Percentiles rank a stretch among this genome's conserved stretches.
Conservation (phyloP, 1,284 basidiomycete species). For the Ceratobasidium sp. region DNA sequence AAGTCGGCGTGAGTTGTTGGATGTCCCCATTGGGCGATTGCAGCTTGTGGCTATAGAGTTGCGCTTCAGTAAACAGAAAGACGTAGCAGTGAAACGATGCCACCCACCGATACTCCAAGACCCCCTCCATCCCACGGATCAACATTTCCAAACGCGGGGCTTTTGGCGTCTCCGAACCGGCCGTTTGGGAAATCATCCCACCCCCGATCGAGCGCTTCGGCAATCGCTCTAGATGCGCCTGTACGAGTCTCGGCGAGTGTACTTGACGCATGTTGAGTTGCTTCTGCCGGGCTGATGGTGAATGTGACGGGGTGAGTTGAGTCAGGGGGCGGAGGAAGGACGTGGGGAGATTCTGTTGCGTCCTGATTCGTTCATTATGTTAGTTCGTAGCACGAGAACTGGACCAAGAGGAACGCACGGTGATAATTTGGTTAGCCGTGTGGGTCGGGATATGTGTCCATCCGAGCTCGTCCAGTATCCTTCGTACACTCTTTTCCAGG, state of each 20-base stretch:
- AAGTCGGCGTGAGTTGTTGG: slow-evolving; percentile 80
- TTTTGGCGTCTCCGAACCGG: slow-evolving; percentile 95
- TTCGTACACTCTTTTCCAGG: slow-evolving; percentile 93
- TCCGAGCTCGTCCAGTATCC: slow-evolving; percentile 83
- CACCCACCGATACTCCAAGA: slow-evolving; percentile 59
- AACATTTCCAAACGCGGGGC: slow-evolving; percentile 97
- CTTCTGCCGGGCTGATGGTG: slow-evolving; percentile 45
- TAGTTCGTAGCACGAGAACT: too few relatives aligned
- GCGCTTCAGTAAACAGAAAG: slow-evolving; percentile 56
- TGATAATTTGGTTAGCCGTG: slow-evolving; percentile 75
- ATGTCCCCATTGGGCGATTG: slow-evolving; percentile 84
- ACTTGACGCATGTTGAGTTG: slow-evolving; percentile 44
- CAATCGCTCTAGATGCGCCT: slow-evolving; percentile 54
- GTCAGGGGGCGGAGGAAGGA: slow-evolving; percentile 33
- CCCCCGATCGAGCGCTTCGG: slow-evolving; percentile 94
- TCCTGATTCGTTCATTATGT: slow-evolving; percentile 59
- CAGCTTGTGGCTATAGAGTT: slow-evolving; percentile 69
- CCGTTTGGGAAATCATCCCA: slow-evolving; percentile 99
- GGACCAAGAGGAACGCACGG: slow-evolving; percentile 60
- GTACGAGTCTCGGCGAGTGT: slow-evolving; percentile 30
- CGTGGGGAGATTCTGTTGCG: slow-evolving; percentile 83
- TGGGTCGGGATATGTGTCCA: slow-evolving; percentile 68
- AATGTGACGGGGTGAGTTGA: slow-evolving; percentile 36
- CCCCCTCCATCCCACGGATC: slow-evolving; percentile 75
- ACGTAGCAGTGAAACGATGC: slow-evolving; percentile 52